These are phyloP conservation scores for Typha latifolia DNA, from an alignment of 176 grass and related monocot species.

Conservation along the genomic window DNA sequence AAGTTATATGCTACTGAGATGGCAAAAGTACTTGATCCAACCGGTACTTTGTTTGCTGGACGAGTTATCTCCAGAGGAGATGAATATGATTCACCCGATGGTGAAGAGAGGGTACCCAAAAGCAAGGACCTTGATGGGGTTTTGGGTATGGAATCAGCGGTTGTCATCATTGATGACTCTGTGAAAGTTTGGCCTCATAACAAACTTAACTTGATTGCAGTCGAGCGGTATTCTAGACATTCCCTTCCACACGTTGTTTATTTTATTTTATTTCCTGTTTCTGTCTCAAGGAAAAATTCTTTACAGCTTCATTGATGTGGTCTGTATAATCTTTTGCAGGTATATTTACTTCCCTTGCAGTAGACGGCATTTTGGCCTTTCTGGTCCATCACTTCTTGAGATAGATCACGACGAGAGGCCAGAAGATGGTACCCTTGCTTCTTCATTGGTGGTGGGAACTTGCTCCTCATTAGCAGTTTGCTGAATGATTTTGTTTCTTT, in stretches of 20 bases:
- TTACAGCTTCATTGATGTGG: not conserved
- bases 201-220: constrained; percentile 88
- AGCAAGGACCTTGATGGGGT: constrained; percentile 98
- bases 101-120: constrained; percentile 76
- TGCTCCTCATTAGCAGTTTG: too few species aligned
- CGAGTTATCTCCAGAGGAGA: constrained; percentile 87
- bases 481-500: too few species aligned
- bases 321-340: constrained; percentile 33
- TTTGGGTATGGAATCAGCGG: constrained; percentile 89
- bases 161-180: constrained; percentile 94
- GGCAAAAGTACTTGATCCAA: constrained; percentile 93
- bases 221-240: constrained; percentile 54
- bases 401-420: constrained; percentile 85
- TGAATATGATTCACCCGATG: constrained; percentile 52
- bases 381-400: constrained; percentile 86
- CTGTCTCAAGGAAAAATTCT: constrained; percentile 11
- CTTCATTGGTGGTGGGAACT: constrained; percentile 51
- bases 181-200: constrained; percentile 92
- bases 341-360: constrained; percentile 99
- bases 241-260: not conserved
- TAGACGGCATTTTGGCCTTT: constrained; percentile 82
- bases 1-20: constrained; percentile 96
- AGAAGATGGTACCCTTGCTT: constrained; percentile 84
- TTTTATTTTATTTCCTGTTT: constrained; percentile 10
- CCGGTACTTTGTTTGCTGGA: constrained; percentile 68